Base-by-base conservation (phyloP, 768 basidiomycete genomes). In the Pisolithus albus region DNA sequence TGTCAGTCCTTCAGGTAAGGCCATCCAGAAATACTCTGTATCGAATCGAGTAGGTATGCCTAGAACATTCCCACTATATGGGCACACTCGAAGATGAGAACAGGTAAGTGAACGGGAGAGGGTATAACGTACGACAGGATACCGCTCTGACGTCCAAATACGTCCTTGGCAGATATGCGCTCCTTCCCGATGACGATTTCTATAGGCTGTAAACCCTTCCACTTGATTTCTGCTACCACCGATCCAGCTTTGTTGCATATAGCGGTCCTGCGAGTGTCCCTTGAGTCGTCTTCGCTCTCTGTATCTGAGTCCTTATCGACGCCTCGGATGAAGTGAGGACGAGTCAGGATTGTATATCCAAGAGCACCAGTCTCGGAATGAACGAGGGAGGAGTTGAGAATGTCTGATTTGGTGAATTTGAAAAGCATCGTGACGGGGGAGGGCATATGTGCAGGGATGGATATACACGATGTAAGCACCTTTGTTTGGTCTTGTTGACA, bases 21-120 rank as follows among this genome's bases (percentile, higher is more conserved):
- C 81, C 41, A 73, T 73, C 82, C 82, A 83, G 36, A 81, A 68
- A 53, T 74, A 79, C 56, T 81, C 77, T 2, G 80, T 74, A 54
- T 82, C 79, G 54, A 83, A 83, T n/a, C 81, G 76, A 7, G 80
- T 80, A 18, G 80, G 80, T 45, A 83, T 72, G 19, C 74, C 73
- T n/a, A 83, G 75, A 26, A 77, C 66, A 58, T 82, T 81, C n/a
- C 74, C 75, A 62, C 81, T 83, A 55, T 83, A 55, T 15, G 47
- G 32, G 26, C 8, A 30, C 39, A 48, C 39, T n/a, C 11, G 37
- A 45, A 52, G 23, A 7, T 57, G 36, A 30, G 49, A 34, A 23
- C 45, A 30, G 28, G 18, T 19, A 28, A n/a, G 45, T 21, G 26
- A 24, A 40, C 44, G 43, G 23, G 19, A n/a, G 23, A 51, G 32